Evolutionary conservation across 192 early-diverging fungal genomes (phyloP).

Genomic region (Mortierella antarctica): DNA sequence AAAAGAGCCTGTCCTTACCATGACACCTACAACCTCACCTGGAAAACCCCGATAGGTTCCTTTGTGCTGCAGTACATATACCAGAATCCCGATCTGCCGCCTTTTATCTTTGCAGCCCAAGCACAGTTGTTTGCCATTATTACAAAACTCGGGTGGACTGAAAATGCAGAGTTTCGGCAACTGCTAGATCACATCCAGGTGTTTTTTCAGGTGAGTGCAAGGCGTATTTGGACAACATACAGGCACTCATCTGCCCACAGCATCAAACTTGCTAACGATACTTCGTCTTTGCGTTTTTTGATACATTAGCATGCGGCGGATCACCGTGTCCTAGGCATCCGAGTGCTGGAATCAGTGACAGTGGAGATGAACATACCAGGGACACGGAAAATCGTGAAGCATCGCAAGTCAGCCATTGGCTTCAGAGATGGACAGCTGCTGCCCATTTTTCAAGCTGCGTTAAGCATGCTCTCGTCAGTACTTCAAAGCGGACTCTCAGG

Average conservation of each 20-base stretch:
- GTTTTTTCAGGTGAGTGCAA: slow-evolving; percentile 63
- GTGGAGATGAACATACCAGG: slow-evolving; percentile 42
- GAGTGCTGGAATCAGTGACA: slow-evolving; percentile 15
- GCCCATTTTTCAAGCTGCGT: slow-evolving; percentile 33
- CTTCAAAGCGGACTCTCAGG: slow-evolving; percentile 27
- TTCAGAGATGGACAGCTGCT: slow-evolving; percentile 44
- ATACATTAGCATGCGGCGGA: slow-evolving; percentile 13
- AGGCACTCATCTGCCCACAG: neutral
- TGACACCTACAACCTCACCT: neutral
- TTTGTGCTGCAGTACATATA: slow-evolving; percentile 71
- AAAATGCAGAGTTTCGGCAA: slow-evolving; percentile 69
- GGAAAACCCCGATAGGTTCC: slow-evolving; percentile 10
- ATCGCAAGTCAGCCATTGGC: slow-evolving; percentile 38
- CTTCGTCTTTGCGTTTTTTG: neutral
- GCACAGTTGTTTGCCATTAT: slow-evolving; percentile 70
- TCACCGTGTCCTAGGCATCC: slow-evolving; percentile 27
- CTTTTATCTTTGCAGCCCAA: slow-evolving; percentile 66
- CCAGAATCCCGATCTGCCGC: slow-evolving; percentile 60
- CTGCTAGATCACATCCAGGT: slow-evolving; percentile 63
- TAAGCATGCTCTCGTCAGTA: slow-evolving; percentile 22
- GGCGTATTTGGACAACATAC: neutral
- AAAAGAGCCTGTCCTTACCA: neutral
- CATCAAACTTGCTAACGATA: neutral
- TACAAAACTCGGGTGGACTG: slow-evolving; percentile 81
- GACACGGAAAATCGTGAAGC: slow-evolving; percentile 15